Evolutionary conservation across 2,329 filamentous ascomycete species (phyloP).

Genomic region (Cytospora mali): DNA sequence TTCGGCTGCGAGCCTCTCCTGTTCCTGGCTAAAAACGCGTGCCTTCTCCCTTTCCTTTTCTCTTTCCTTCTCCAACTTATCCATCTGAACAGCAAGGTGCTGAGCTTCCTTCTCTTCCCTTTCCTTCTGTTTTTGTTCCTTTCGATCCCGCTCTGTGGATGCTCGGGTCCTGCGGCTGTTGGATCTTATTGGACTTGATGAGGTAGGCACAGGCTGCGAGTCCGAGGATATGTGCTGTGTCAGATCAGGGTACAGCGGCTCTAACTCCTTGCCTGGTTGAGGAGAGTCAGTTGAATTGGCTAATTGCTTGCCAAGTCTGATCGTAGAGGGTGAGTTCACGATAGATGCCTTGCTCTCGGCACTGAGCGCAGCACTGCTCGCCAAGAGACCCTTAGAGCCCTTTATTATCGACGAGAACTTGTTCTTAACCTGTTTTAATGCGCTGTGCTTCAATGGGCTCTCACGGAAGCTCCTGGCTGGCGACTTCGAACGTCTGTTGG

Average conservation of each 20-base stretch:
- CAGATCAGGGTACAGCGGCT: conserved; percentile 51
- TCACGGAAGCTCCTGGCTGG: conserved; percentile 63
- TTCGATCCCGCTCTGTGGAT: conserved; percentile 61
- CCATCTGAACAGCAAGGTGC: conserved; percentile 61
- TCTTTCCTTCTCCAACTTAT: conserved; percentile 67
- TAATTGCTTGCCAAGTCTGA: conserved; percentile 47
- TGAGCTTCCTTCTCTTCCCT: conserved; percentile 63
- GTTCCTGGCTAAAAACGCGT: conserved; percentile 58
- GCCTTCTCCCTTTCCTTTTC: conserved; percentile 73
- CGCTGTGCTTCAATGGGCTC: conserved; percentile 55
- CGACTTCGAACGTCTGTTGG: conserved; percentile 53
- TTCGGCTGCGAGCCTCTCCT: conserved; percentile 56
- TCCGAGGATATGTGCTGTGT: conserved; percentile 41
- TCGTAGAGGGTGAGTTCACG: conserved; percentile 54
- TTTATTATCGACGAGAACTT: conserved; percentile 90
- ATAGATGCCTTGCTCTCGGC: conserved; percentile 63
- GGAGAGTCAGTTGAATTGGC: conserved; percentile 54
- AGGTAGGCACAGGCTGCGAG: conserved; percentile 36
- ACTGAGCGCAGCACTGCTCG: conserved; percentile 69
- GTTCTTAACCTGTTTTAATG: conserved; percentile 84
- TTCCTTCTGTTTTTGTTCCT: conserved; percentile 65
- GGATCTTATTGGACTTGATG: conserved; percentile 48
- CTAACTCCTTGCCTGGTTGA: conserved; percentile 34
- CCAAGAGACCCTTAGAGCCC: conserved; percentile 82
- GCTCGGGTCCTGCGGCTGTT: conserved; percentile 56